These are phyloP conservation scores for Magnaporthiopsis poae DNA, from an alignment of 2,329 filamentous ascomycete species.

Conservation along the genomic window DNA sequence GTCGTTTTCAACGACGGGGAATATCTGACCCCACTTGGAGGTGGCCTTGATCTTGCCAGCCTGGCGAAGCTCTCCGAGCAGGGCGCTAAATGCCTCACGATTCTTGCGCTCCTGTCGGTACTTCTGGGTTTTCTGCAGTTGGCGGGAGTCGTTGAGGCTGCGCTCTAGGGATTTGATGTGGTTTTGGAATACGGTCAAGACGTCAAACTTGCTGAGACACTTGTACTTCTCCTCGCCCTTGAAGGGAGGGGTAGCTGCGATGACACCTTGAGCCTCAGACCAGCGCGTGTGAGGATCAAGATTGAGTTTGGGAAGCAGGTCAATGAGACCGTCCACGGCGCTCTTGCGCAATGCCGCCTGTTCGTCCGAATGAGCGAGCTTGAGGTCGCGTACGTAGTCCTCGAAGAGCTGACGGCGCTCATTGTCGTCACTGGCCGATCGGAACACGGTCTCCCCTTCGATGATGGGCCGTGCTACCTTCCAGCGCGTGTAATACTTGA, in stretches of 20 bases:
- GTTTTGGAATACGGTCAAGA: slow-evolving; percentile 85
- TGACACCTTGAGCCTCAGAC: slow-evolving; percentile 76
- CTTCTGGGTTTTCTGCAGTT: slow-evolving; percentile 75
- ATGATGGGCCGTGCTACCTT: slow-evolving; percentile 90
- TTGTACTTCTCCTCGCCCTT: slow-evolving; percentile 77
- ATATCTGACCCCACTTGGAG: slow-evolving; percentile 78
- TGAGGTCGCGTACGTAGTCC: slow-evolving; percentile 80
- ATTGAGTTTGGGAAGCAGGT: slow-evolving; percentile 67
- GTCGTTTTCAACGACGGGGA: slow-evolving; percentile 66
- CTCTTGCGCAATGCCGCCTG: slow-evolving; percentile 64
- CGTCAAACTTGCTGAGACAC: slow-evolving; percentile 74
- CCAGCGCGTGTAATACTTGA: slow-evolving; percentile 94
- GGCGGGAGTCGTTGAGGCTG: slow-evolving; percentile 79
- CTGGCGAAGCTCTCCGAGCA: slow-evolving; percentile 64
- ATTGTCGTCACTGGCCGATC: slow-evolving; percentile 75
- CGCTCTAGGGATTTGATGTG: slow-evolving; percentile 90
- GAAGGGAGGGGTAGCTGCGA: slow-evolving; percentile 68
- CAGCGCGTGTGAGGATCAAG: slow-evolving; percentile 90
- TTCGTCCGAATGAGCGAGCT: slow-evolving; percentile 67
- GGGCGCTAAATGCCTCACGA: slow-evolving; percentile 66
- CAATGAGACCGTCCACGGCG: slow-evolving; percentile 74
- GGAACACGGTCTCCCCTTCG: slow-evolving; percentile 89
- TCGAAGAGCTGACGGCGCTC: slow-evolving; percentile 86
- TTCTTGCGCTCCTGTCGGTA: slow-evolving; percentile 74
- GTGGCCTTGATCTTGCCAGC: slow-evolving; percentile 79